Base-by-base conservation (phyloP, 176 grass and related monocot genomes). In the Lolium multiflorum region DNA sequence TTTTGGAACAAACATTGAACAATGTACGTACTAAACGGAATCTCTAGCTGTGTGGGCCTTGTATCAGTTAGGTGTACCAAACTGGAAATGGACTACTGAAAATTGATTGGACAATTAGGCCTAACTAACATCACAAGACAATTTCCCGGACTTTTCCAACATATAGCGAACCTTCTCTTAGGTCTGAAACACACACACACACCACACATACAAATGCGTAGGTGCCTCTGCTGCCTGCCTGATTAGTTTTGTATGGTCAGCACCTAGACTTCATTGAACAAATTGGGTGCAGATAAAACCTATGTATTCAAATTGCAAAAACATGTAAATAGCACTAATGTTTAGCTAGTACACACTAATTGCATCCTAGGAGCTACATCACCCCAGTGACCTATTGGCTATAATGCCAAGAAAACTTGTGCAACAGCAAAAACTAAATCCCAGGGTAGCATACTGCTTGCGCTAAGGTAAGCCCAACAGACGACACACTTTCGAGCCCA, bases 61-160 rank as follows among this genome's bases (percentile, higher is more conserved):
- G 64, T 77, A 47, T 82, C 71, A 56, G 82, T 85, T 88, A 88
- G 77, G 86, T 88, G 28, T 54, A 85, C 86, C 78, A 64, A 85
- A 85, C 74, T 77, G 46, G 26, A 84, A 62, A 57, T 85, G 82
- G 51, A 88, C 82, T 63, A 63, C 7, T 54, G 70, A 64, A 88
- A 56, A 85, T 82, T 81, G 57, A 71, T 85, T 85, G 54, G 51
- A 78, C 77, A 44, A 82, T 78, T 78, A 65, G 78, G 71, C 77
- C 82, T 81, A 88, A 88, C 90, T 43, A 83, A 86, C 79, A 47
- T 79, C 77, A 71, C 52, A 72, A 72, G 77, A 77, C 82, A 88
- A 77, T 77, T 69, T 85, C 17, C 21, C 17, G 81, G 59, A 55
- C 13, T 70, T 54, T 90, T 87, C 80, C 37, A 10, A 66, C 74